phyloP scores from a whole-genome alignment of 2,329 filamentous ascomycete genomes.

The Chaetomium olivaceum region DNA sequence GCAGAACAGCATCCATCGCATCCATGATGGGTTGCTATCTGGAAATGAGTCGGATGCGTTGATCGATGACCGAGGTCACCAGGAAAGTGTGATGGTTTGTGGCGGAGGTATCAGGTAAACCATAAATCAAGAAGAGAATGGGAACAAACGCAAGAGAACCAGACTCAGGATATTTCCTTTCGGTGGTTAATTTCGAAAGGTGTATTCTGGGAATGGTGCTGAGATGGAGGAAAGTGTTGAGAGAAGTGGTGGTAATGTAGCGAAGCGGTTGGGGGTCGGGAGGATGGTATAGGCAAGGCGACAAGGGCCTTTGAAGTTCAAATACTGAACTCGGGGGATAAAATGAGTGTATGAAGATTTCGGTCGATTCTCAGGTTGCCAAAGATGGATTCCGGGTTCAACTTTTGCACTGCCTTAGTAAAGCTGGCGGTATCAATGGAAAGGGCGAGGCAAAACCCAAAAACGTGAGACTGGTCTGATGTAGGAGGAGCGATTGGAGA shows the following conservation, averaged over 20 bases:
- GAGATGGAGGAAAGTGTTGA: not conserved
- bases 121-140: not conserved
- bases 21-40: not conserved
- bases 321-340: not conserved
- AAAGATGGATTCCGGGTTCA: not conserved
- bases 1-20: constrained; percentile 34
- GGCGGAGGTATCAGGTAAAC: not conserved
- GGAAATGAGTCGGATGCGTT: not conserved
- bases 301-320: not conserved
- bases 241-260: not conserved
- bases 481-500: not conserved
- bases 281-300: not conserved
- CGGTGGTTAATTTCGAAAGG: not conserved
- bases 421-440: not conserved
- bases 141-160: not conserved
- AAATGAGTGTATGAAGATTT: not conserved
- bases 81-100: not conserved
- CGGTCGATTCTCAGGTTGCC: not conserved
- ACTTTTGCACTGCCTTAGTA: not conserved
- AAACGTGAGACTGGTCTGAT: not conserved
- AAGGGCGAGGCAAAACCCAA: not conserved
- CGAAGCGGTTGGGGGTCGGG: not conserved
- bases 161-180: not conserved
- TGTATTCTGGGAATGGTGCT: not conserved
- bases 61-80: not conserved